These are phyloP conservation scores for Paxillus rubicundulus DNA, from an alignment of 768 basidiomycete genomes.

Conservation along the genomic window DNA sequence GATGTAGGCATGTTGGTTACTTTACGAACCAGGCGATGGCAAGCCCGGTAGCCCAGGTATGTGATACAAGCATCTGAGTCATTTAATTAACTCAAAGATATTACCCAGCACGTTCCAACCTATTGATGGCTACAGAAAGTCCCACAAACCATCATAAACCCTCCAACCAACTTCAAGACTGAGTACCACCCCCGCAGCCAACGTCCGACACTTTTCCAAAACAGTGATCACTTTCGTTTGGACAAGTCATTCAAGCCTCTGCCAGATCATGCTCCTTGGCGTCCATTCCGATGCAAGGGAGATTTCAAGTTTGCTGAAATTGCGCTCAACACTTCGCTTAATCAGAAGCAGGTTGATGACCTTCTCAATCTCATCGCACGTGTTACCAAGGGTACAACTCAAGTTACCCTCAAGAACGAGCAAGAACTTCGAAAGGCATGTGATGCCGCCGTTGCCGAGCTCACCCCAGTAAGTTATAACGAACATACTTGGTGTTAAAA, in stretches of 20 bases:
- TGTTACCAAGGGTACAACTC: conserved; percentile 14
- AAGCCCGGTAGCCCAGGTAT: too few relatives aligned
- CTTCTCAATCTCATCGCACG: neutral
- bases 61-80: too few relatives aligned
- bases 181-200: conserved; percentile 26
- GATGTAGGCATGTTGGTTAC: too few relatives aligned
- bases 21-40: too few relatives aligned
- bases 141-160: neutral
- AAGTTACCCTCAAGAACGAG: conserved; percentile 8
- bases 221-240: neutral
- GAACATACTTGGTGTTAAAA: neutral
- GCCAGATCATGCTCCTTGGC: conserved; percentile 8
- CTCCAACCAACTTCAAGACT: conserved; percentile 10
- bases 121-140: too few relatives aligned
- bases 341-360: conserved; percentile 4
- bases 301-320: conserved; percentile 14
- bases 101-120: too few relatives aligned
- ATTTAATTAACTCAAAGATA: too few relatives aligned
- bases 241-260: neutral
- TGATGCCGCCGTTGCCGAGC: neutral
- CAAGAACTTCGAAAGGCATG: neutral
- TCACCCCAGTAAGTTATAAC: conserved; percentile 6
- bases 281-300: neutral
- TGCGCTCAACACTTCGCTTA: conserved; percentile 7
- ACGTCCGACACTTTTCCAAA: neutral